Evolutionary conservation across 2,329 filamentous ascomycete genomes (phyloP), one percentile per base, ranked within the genome.

Genomic region (Balansia obtecta): DNA sequence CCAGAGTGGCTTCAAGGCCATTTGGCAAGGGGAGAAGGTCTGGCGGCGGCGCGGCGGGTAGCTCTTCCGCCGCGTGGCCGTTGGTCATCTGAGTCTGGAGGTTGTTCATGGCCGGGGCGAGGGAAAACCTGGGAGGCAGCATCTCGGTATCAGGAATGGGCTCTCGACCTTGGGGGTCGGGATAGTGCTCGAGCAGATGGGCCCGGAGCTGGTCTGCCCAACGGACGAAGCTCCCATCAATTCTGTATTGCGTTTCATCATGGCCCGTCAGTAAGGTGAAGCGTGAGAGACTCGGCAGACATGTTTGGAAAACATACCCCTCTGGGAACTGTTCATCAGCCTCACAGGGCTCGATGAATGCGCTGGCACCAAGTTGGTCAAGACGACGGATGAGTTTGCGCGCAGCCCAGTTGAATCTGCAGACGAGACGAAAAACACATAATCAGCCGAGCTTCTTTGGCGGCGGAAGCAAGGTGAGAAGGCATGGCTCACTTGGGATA

Each of bases 291-390:
- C 20, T 15, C 12, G 4, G 16, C 13, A 27, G 5, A n/a, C 16
- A 30, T 7, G 11, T 8, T 27, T 33, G 2, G 2, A 22, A 30
- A 11, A 11, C n/a, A 70, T 77, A 93, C 83, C 91, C 90, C 68
- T 97, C 90, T 27, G 88, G 81, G 71, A 96, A 89, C 63, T 94
- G 88, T 59, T 96, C 90, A 62, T 98, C 93, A 20, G 85, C 89
- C 67, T 98, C 93, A 12, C 88, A 93, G 38, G 83, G 74, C 40
- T 84, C 80, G 59, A 86, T 85, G 54, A 93, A 79, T 45, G 88
- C 79, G 41, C 74, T 74, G 2, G 88, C 93, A 1, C 91, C 91
- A 0, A 98, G 77, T 63, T 95, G 89, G 38, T 83, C 66, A 34
- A 98, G 72, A 15, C 93, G 81, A 58, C 89, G 91, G 60, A 89